phyloP scores from a whole-genome alignment of 2,329 filamentous ascomycete species.

The Verticillium longisporum region DNA sequence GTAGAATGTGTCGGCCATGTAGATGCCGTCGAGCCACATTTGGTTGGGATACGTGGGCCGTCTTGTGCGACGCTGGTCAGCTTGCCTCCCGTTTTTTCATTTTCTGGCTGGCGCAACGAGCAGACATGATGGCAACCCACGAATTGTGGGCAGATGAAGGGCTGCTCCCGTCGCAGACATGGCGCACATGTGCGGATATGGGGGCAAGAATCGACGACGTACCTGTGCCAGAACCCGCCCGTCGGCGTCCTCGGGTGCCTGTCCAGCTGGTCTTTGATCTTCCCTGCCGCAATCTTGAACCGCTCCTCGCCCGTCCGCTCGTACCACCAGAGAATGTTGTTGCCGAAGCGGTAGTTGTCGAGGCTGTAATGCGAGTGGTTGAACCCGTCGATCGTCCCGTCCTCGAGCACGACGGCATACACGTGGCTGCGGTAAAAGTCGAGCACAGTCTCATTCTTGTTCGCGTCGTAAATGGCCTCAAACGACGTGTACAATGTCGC shows the following conservation, averaged over 20 bases:
- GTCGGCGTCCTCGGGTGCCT: constrained; percentile 39
- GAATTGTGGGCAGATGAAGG: too few species aligned
- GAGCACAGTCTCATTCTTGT: constrained; percentile 33
- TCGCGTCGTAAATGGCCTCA: constrained; percentile 35
- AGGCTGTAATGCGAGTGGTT: constrained; percentile 40
- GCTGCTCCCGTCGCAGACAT: too few species aligned
- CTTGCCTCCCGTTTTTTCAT: too few species aligned
- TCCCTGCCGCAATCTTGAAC: constrained; percentile 40
- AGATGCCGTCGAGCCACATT: constrained; percentile 53
- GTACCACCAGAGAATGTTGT: constrained; percentile 44
- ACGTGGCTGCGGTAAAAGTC: constrained; percentile 37
- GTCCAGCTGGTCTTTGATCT: constrained; percentile 37
- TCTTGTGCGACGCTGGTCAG: too few species aligned
- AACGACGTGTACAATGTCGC: constrained; percentile 39
- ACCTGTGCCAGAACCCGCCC: constrained; percentile 47
- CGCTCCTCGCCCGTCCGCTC: constrained; percentile 36
- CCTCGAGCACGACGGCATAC: constrained; percentile 34
- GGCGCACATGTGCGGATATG: too few species aligned
- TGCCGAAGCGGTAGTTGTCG: constrained; percentile 45
- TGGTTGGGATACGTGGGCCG: constrained; percentile 38
- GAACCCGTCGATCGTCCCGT: constrained; percentile 41
- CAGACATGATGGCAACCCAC: too few species aligned
- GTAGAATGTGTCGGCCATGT: constrained; percentile 39
- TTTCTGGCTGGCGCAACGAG: too few species aligned
- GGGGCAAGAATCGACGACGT: neutral